Base-by-base conservation (phyloP, 2,329 filamentous ascomycete species). In the Pezicula rhizophila region DNA sequence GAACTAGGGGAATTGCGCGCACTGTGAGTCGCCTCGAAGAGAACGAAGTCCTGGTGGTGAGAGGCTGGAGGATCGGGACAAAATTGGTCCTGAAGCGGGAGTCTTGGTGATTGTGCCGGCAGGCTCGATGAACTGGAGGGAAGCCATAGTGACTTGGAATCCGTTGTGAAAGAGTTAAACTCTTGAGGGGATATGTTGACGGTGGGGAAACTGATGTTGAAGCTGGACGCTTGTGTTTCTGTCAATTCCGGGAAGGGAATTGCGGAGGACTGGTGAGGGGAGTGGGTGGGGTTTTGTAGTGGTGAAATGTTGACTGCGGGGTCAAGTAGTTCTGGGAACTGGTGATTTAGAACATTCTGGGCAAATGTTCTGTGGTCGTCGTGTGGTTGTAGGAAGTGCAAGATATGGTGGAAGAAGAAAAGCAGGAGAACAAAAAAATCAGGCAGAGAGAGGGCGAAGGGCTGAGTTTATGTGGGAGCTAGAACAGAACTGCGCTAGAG, bases 151-250 rank as follows among this genome's bases (percentile, higher is more conserved):
- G 82, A 80, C 68, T 70, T 67, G 69, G 82, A 79, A 87, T 86
- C 85, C 86, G 86, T 90, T 78, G 78, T 89, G 84, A 85, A 84
- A 83, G 87, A 82, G 80, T 75, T 65, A 60, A 77, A 80, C 80
- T 84, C 83, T 80, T 75, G 79, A 65, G 70, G 67, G 72, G 75
- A 68, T 78, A 81, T 82, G 72, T 72, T 81, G 70, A 72, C 70
- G 74, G 75, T 76, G 63, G 65, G 67, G 62, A 66, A 68, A 71
- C 70, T 68, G 67, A 72, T 78, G 80, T 76, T 79, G 60, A 69
- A 73, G 79, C 76, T 61, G 61, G 72, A 72, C 76, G 80, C 78
- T 71, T 71, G 70, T 76, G 76, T 77, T 64, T 73, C 82, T 79
- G 85, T 85, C 83, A 87, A 80, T 70, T 78, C 79, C 79, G 70